Evolutionary conservation across 1,284 basidiomycete species (phyloP).

Genomic region (Phaffia rhodozyma): DNA sequence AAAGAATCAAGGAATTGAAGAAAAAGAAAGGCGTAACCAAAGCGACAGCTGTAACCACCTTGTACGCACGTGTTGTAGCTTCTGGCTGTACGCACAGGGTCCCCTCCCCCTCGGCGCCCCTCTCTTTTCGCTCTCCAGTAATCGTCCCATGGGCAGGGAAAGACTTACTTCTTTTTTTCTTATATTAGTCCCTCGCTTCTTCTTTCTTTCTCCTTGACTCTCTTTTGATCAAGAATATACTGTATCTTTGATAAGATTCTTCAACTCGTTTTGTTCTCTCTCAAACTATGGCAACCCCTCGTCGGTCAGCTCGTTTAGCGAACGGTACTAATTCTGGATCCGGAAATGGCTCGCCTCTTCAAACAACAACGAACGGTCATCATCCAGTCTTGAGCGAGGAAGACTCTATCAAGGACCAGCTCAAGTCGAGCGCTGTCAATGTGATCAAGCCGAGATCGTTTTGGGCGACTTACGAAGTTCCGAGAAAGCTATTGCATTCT

Average conservation of each 20-base stretch:
- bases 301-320: neutral
- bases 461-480: slow-evolving; percentile 50
- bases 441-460: neutral
- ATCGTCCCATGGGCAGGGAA: no score
- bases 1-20: no score
- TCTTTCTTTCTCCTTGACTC: neutral
- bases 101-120: no score
- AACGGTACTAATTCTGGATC: no score
- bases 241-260: no score
- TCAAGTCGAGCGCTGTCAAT: neutral
- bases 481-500: slow-evolving; percentile 78
- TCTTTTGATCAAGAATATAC: no score
- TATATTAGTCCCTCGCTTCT: neutral
- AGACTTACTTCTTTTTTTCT: neutral
- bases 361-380: neutral
- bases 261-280: no score
- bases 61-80: no score
- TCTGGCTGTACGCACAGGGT: no score
- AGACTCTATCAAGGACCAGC: neutral
- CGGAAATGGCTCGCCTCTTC: neutral
- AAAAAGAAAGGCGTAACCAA: no score
- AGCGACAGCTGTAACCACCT: no score
- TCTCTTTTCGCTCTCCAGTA: no score
- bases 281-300: neutral
- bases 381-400: neutral